These are phyloP conservation scores for Gautieria morchelliformis DNA, from an alignment of 768 basidiomycete species.

Conservation along the genomic window DNA sequence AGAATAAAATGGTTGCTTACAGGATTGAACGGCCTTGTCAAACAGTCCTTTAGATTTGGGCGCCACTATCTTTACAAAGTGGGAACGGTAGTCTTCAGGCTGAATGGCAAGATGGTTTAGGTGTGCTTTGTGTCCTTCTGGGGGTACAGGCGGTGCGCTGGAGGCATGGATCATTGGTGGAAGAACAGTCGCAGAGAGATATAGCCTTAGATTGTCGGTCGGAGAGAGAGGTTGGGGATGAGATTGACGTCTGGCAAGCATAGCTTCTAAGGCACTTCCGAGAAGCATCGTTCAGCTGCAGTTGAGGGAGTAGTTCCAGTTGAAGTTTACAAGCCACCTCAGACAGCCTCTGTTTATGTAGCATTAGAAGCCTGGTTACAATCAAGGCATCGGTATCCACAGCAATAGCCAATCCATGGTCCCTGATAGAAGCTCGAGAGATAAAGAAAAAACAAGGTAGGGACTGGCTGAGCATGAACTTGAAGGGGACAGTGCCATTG, in stretches of 20 bases:
- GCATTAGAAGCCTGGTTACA: too few species aligned
- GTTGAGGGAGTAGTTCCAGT: too few species aligned
- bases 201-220: neutral
- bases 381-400: too few species aligned
- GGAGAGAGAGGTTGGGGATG: neutral
- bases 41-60: constrained; percentile 12
- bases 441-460: neutral
- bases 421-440: too few species aligned
- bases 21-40: neutral
- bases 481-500: neutral
- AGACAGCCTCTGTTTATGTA: too few species aligned
- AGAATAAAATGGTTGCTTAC: neutral
- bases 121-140: constrained; percentile 2
- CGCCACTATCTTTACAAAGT: constrained; percentile 38
- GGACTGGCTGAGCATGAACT: neutral
- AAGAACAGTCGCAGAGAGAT: neutral
- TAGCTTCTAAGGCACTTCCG: too few species aligned
- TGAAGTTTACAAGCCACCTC: too few species aligned
- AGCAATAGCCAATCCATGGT: too few species aligned
- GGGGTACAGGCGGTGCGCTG: neutral
- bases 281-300: too few species aligned
- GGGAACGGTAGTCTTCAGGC: constrained; percentile 37
- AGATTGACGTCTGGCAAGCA: too few species aligned
- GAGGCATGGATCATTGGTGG: constrained; percentile 1
- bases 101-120: constrained; percentile 24